Evolutionary conservation across 768 basidiomycete species (phyloP).

Genomic region (Serendipita indica): DNA sequence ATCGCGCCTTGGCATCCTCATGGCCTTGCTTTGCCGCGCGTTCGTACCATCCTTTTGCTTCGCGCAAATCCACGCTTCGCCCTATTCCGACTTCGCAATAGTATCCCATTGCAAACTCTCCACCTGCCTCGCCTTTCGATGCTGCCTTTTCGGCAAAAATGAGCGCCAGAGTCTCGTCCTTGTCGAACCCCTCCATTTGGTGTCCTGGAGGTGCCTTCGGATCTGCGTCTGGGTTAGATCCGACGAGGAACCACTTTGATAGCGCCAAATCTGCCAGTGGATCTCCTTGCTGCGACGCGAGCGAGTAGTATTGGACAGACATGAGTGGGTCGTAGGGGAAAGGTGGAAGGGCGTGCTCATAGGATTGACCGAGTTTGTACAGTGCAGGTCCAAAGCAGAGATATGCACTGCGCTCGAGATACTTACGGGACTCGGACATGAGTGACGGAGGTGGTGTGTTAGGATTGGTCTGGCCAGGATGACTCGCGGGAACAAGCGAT

Average conservation of each 20-base stretch:
- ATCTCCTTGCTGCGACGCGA: conserved; percentile 54
- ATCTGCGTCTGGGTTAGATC: conserved; percentile 29
- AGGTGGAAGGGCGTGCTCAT: conserved; percentile 77
- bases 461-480: conserved; percentile 23
- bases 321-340: conserved; percentile 80
- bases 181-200: conserved; percentile 52
- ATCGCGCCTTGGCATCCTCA: conserved; percentile 58
- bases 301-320: conserved; percentile 74
- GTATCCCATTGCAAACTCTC: conserved; percentile 93
- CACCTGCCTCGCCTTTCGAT: conserved; percentile 54
- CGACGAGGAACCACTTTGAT: conserved; percentile 94
- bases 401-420: conserved; percentile 74
- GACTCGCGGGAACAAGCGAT: conserved; percentile 14
- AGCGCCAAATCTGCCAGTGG: conserved; percentile 93
- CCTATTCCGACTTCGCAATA: conserved; percentile 90
- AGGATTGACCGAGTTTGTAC: conserved; percentile 84
- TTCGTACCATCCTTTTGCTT: conserved; percentile 5
- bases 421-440: conserved; percentile 49
- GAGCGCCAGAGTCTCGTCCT: conserved; percentile 72
- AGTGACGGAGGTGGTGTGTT: conserved; percentile 29
- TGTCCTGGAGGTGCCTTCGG: conserved; percentile 1
- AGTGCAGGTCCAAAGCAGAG: conserved; percentile 69
- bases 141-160: conserved; percentile 86
- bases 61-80: conserved; percentile 27
- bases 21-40: conserved; percentile 61